phyloP scores from a whole-genome alignment of 1,139 yeast species.

The Kazachstania sp. region DNA sequence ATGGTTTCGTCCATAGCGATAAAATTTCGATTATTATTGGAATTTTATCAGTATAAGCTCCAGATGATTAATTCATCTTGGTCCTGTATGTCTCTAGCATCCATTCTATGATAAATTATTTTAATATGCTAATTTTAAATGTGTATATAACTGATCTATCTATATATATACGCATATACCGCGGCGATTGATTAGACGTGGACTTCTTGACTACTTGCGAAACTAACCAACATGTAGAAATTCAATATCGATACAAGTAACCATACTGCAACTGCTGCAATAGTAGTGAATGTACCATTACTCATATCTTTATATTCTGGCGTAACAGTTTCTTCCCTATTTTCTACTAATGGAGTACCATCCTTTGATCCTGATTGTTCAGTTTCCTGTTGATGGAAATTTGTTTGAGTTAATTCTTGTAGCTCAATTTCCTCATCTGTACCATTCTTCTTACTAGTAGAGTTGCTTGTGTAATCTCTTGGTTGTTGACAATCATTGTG shows the following conservation, averaged over 20 bases:
- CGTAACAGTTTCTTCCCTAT: background rate
- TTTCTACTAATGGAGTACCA: background rate
- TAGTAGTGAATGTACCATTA: slow-evolving; percentile 51
- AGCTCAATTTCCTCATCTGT: slow-evolving; percentile 13
- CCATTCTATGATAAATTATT: background rate
- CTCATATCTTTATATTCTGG: slow-evolving; percentile 47
- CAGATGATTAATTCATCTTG: too few species aligned
- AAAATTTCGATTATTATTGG: too few species aligned
- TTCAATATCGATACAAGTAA: slow-evolving; percentile 64
- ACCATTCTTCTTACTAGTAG: slow-evolving; percentile 1
- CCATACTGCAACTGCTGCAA: slow-evolving; percentile 62
- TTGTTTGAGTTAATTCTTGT: slow-evolving; percentile 13
- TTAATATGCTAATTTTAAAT: background rate
- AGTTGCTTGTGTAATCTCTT: background rate
- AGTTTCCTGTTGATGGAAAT: background rate
- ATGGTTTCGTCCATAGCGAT: too few species aligned
- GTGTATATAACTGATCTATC: background rate
- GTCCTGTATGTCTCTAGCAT: too few species aligned
- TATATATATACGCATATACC: background rate
- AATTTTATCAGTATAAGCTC: too few species aligned
- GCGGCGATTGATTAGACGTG: slow-evolving; percentile 28
- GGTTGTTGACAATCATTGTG: slow-evolving; percentile 11
- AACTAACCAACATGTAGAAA: slow-evolving; percentile 62
- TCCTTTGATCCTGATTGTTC: background rate
- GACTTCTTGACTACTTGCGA: slow-evolving; percentile 66